phyloP scores from a whole-genome alignment of 2,329 filamentous ascomycete species.

The Colletotrichum sojae region DNA sequence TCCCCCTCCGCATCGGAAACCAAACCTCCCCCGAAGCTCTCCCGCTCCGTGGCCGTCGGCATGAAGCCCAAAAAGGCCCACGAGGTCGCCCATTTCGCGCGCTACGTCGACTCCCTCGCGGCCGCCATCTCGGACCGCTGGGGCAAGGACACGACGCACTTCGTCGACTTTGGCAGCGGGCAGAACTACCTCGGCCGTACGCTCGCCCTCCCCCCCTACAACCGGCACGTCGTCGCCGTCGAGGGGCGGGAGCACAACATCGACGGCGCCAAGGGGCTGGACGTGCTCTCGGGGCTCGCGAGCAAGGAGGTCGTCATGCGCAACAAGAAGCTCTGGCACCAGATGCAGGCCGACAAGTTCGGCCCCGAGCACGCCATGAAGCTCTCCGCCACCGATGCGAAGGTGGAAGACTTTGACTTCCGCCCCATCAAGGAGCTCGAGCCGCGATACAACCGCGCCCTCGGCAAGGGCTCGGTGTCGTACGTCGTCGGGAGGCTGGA shows the following conservation, averaged over 20 bases:
- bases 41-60: slow-evolving; percentile 82
- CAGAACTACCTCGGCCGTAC: slow-evolving; percentile 96
- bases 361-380: slow-evolving; percentile 56
- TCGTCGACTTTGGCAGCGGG: slow-evolving; percentile 95
- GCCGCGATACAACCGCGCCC: slow-evolving; percentile 67
- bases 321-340: slow-evolving; percentile 85
- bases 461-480: slow-evolving; percentile 79
- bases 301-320: slow-evolving; percentile 80
- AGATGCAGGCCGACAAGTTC: slow-evolving; percentile 60
- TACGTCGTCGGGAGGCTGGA: slow-evolving; percentile 83
- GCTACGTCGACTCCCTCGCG: slow-evolving; percentile 78
- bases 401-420: slow-evolving; percentile 53
- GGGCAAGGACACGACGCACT: slow-evolving; percentile 78
- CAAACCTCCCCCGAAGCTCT: slow-evolving; percentile 68
- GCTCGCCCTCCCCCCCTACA: slow-evolving; percentile 87
- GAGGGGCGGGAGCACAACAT: slow-evolving; percentile 92
- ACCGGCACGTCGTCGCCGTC: slow-evolving; percentile 89
- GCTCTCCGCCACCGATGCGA: slow-evolving; percentile 15
- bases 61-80: slow-evolving; percentile 98
- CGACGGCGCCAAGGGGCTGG: slow-evolving; percentile 84
- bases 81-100: slow-evolving; percentile 92
- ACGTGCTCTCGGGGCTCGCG: slow-evolving; percentile 84
- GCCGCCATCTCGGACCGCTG: slow-evolving; percentile 71
- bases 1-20: slow-evolving; percentile 50
- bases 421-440: slow-evolving; percentile 65